Percentiles rank a stretch among this genome's conserved stretches.
Conservation (phyloP, 768 basidiomycete species). For the Amanita rimosa region DNA sequence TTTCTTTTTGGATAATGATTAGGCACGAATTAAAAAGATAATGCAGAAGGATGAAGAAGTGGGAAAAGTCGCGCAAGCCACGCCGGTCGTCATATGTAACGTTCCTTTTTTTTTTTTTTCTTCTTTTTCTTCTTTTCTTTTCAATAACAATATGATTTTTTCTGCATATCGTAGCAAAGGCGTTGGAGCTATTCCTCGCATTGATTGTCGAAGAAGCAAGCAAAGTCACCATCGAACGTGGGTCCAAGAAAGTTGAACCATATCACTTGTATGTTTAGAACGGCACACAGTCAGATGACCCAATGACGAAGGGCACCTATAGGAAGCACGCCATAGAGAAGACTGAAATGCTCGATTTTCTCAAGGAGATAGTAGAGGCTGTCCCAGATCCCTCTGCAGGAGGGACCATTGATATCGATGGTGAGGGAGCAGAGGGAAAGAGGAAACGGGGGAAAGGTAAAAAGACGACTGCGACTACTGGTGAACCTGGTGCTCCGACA, state of each 20-base stretch:
- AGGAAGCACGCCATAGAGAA: constrained; percentile 91
- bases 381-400: constrained; percentile 84
- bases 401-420: constrained; percentile 64
- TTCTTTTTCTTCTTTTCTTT: too few relatives aligned
- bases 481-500: constrained; percentile 19
- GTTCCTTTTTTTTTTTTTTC: constrained; percentile 20
- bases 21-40: constrained; percentile 98
- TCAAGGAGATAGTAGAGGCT: constrained; percentile 80
- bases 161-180: constrained; percentile 55
- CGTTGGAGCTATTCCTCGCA: constrained; percentile 84
- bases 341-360: constrained; percentile 85
- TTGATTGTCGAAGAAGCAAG: constrained; percentile 74
- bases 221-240: constrained; percentile 67
- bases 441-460: constrained; percentile 52
- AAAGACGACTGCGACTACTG: constrained; percentile 26
- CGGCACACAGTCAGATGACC: not conserved
- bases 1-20: not conserved
- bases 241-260: constrained; percentile 81
- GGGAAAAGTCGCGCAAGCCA: constrained; percentile 94
- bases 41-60: constrained; percentile 99
- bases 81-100: constrained; percentile 93
- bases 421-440: constrained; percentile 43
- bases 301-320: constrained; percentile 2
- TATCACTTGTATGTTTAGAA: constrained; percentile 74
- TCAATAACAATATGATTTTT: too few relatives aligned